Evolutionary conservation across 176 grass and related monocot genomes (phyloP).

Genomic region (Eragrostis curvula): DNA sequence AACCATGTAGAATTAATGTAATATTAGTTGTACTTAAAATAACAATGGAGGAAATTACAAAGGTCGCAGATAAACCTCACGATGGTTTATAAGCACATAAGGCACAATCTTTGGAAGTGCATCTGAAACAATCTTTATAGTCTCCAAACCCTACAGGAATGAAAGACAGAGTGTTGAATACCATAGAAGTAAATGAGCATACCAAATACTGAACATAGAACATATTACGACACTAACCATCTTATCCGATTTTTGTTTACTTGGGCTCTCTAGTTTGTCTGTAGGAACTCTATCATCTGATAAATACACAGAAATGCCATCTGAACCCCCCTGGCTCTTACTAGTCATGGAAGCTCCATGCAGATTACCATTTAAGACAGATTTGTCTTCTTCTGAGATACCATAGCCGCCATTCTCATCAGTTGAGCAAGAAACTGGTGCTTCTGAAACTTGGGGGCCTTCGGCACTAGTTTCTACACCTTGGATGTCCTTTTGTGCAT

Average conservation of each 20-base stretch:
- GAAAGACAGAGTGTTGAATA: constrained; percentile 20
- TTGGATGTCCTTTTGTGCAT: constrained; percentile 41
- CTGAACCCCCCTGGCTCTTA: constrained; percentile 48
- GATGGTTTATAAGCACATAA: constrained; percentile 98
- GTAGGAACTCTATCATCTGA: constrained; percentile 50
- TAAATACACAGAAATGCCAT: constrained; percentile 44
- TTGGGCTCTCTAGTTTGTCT: constrained; percentile 70
- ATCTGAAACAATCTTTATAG: constrained; percentile 96
- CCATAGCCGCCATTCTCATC: constrained; percentile 44
- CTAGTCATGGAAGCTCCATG: constrained; percentile 53
- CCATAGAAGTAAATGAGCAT: constrained; percentile 10
- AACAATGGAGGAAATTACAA: constrained; percentile 43
- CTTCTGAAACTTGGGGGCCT: constrained; percentile 43
- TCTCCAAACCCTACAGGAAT: constrained; percentile 80
- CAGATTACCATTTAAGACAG: constrained; percentile 29
- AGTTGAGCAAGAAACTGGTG: constrained; percentile 37
- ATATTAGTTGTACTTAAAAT: constrained; percentile 39
- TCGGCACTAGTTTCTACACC: constrained; percentile 32
- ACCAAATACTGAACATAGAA: constrained; percentile 24
- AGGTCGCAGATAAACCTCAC: constrained; percentile 81
- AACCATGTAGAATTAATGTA: constrained; percentile 39
- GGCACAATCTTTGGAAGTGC: constrained; percentile 98
- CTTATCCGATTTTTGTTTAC: constrained; percentile 72
- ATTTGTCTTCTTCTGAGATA: constrained; percentile 49
- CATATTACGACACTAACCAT: constrained; percentile 62